These are phyloP conservation scores for Nitzschia palea DNA, from an alignment of 108 stramenopile species.

Conservation along the genomic window DNA sequence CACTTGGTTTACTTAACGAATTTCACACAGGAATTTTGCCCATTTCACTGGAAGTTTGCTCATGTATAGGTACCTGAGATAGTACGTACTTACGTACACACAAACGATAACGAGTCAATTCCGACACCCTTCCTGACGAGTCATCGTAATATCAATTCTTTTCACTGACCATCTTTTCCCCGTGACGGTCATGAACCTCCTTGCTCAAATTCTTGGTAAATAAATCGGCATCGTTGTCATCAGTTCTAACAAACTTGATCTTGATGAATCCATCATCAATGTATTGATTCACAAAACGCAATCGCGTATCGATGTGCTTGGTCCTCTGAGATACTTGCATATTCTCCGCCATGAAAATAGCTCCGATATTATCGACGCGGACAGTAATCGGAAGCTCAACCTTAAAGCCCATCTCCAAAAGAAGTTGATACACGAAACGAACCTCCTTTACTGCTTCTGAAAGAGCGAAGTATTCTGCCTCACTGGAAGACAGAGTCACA, in stretches of 20 bases:
- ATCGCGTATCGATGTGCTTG: constrained; percentile 9
- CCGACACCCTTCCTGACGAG: background rate
- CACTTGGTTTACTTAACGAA: too few relatives aligned
- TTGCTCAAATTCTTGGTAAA: constrained; percentile 11
- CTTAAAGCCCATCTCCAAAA: constrained; percentile 14
- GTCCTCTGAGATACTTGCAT: background rate
- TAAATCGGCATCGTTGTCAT: background rate
- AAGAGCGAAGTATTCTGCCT: background rate
- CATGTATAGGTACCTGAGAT: too few relatives aligned
- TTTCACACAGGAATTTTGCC: too few relatives aligned
- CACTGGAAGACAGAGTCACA: constrained; percentile 3
- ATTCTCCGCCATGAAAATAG: constrained; percentile 30
- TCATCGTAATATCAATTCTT: background rate
- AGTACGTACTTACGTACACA: too few relatives aligned
- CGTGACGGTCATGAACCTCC: background rate
- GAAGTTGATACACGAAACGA: constrained; percentile 5
- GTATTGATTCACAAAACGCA: background rate
- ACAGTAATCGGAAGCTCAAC: constrained; percentile 31
- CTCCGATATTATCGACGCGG: constrained; percentile 38
- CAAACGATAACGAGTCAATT: too few relatives aligned
- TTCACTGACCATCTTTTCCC: background rate
- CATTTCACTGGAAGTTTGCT: too few relatives aligned
- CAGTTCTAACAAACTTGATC: background rate
- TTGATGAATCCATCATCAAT: background rate
- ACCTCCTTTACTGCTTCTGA: constrained; percentile 22